phyloP scores from a whole-genome alignment of 2,329 filamentous ascomycete species.

The Monosporascus ibericus region DNA sequence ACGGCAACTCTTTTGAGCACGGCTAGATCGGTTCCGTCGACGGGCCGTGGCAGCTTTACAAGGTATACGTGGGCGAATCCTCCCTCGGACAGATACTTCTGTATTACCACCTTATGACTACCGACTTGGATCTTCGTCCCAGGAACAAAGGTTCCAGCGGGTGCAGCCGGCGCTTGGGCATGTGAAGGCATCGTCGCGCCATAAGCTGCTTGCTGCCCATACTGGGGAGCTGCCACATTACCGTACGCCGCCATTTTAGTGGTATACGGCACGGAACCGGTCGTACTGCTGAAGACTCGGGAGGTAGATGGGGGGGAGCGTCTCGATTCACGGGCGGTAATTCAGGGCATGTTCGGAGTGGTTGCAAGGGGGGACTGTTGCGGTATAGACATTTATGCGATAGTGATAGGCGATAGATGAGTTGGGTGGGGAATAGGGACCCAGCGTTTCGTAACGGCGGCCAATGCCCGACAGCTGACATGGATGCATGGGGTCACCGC shows the following conservation, averaged over 20 bases:
- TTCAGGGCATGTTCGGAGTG: not conserved
- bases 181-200: conserved; percentile 32
- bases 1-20: conserved; percentile 95
- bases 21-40: conserved; percentile 73
- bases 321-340: not conserved
- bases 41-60: conserved; percentile 72
- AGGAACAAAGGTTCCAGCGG: conserved; percentile 83
- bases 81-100: conserved; percentile 96
- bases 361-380: not conserved
- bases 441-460: too few relatives aligned
- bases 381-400: not conserved
- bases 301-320: not conserved
- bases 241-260: not conserved
- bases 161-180: conserved; percentile 33
- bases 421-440: not conserved
- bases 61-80: conserved; percentile 98
- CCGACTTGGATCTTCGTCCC: conserved; percentile 97
- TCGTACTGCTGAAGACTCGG: not conserved
- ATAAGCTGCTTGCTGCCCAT: conserved; percentile 35
- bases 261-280: not conserved
- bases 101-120: conserved; percentile 84
- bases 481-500: not conserved
- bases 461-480: not conserved
- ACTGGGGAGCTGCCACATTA: conserved; percentile 29
- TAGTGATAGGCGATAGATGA: not conserved